Conservation (phyloP, 176 grass and related monocot genomes). For the Oryza punctata region DNA sequence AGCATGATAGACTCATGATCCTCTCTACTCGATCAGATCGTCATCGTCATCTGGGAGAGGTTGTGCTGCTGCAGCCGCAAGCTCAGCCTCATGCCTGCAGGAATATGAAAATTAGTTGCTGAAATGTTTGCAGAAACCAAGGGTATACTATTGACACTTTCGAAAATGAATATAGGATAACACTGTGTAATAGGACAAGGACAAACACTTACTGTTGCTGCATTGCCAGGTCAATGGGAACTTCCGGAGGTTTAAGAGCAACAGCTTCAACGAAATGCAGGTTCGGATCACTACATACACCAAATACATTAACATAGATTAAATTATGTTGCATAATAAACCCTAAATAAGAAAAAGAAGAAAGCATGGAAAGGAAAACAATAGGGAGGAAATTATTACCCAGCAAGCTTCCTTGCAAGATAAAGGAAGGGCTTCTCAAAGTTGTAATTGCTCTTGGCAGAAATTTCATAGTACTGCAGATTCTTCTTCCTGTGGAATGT, state of each 20-base stretch:
- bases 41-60: constrained; percentile 88
- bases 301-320: not conserved
- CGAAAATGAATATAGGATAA: not conserved
- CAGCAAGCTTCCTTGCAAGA: constrained; percentile 78
- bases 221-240: constrained; percentile 75
- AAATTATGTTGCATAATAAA: not conserved
- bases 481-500: constrained; percentile 96
- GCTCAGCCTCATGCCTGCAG: constrained; percentile 70
- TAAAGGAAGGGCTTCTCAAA: constrained; percentile 96
- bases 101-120: not conserved
- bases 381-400: constrained; percentile 40
- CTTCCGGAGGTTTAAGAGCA: constrained; percentile 83
- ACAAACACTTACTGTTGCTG: constrained; percentile 72
- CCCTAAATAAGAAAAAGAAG: not conserved
- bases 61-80: constrained; percentile 60
- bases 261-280: constrained; percentile 83
- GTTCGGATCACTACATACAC: constrained; percentile 48
- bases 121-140: not conserved
- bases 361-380: not conserved
- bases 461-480: constrained; percentile 94
- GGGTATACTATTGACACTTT: not conserved
- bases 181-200: not conserved
- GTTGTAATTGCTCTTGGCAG: constrained; percentile 96
- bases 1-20: constrained; percentile 29
- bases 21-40: constrained; percentile 70